Evolutionary conservation across 2,329 filamentous ascomycete genomes (phyloP), one percentile per base, ranked within the genome.

Genomic region (Hymenoscyphus occultus): DNA sequence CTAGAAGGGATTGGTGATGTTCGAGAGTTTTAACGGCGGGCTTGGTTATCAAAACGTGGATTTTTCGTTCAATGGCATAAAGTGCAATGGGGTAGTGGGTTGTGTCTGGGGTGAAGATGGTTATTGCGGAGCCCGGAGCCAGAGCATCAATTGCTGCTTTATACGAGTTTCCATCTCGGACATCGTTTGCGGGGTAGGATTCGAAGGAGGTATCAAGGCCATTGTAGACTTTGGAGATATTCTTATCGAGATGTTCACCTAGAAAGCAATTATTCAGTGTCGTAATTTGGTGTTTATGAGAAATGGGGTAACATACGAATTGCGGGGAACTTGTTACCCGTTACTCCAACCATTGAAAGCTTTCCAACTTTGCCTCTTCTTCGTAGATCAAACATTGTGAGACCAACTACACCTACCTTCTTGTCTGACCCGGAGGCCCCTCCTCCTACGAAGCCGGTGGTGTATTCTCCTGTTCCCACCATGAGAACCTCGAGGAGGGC

Each of bases 1-100:
- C 84, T 64, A 96, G 82, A 16, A 97, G 87, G 40, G 87, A 80
- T 69, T 91, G 85, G 79, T 97, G 93, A 77, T 97, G 87, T 56
- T 84, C 83, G 2, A 97, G 87, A 5, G 87, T 85, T 80, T 97
- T 94, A 68, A 95, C 92, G 32, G 93, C 93, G 13, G 93, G 93
- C 80, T 97, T 97, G 72, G 93, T 97, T 80, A 97, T 88, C 74
- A 97, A 85, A 60, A 97, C 93, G 79, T 97, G 93, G 76, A 96
- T 89, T 67, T 88, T 88, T 68, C 90, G 89, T 78, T 95, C 88
- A 70, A 97, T 93, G 70, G 94, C 93, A 76, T 97, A 97, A 58
- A 96, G 81, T 1, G 94, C 93, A 72, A 97, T 97, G 59, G 92
- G 90, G 78, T 89, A 96, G 78, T 97, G 93, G 1, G 93, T 97